Evolutionary conservation across 768 basidiomycete genomes (phyloP).

Genomic region (Atractiella rhizophila): DNA sequence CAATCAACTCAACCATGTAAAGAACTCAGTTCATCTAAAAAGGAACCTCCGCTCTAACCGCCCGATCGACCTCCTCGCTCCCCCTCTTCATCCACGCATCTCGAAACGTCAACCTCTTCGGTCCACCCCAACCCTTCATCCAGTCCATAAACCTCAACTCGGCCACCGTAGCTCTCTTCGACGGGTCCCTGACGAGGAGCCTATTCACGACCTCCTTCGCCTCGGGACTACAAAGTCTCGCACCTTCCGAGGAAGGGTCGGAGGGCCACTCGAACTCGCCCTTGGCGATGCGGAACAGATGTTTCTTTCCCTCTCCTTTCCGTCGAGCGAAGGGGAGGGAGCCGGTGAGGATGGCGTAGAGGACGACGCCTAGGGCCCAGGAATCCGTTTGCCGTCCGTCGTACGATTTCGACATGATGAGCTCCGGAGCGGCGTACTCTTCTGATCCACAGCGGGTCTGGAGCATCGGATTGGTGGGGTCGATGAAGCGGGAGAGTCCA

Average conservation of each 20-base stretch:
- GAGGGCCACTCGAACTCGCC: conserved; percentile 52
- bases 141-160: conserved; percentile 37
- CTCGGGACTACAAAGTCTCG: conserved; percentile 9
- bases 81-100: conserved; percentile 1
- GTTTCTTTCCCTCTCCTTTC: conserved; percentile 22
- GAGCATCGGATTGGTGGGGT: conserved; percentile 35
- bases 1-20: too few relatives aligned
- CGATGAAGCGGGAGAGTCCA: conserved; percentile 62
- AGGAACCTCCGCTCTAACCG: conserved; percentile 4
- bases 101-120: conserved; percentile 7
- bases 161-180: conserved; percentile 33
- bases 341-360: conserved; percentile 49
- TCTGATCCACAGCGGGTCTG: conserved; percentile 67
- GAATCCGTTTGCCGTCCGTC: conserved; percentile 65
- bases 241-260: conserved; percentile 17
- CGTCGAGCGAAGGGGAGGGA: conserved; percentile 40
- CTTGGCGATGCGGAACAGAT: conserved; percentile 54
- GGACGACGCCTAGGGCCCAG: conserved; percentile 72
- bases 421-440: conserved; percentile 60
- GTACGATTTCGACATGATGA: conserved; percentile 40
- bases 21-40: background rate
- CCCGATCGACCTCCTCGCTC: conserved; percentile 2
- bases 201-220: conserved; percentile 33
- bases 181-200: conserved; percentile 46
- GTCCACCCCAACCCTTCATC: conserved; percentile 26